Base-by-base conservation (phyloP, 2,329 filamentous ascomycete genomes). In the Cladosporium sp. region DNA sequence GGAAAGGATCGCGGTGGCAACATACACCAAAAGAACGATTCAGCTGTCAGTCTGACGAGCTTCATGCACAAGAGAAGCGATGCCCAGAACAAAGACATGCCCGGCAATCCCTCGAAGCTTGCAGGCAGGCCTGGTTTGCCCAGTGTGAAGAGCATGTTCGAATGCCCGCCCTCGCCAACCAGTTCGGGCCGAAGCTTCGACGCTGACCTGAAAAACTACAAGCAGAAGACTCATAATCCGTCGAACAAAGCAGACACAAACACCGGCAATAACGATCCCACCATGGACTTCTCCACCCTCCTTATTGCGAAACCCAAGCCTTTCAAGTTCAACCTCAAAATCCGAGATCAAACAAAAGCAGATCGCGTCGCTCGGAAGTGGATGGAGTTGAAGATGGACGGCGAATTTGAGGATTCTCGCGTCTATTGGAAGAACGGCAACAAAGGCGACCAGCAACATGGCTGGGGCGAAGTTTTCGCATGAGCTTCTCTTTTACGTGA, bases 271-370 rank as follows among this genome's bases (percentile, higher is more conserved):
- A 57, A 33, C n/a, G 80, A 81, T 58, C 79, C 80, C 0, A 81
- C 80, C 0, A 77, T 81, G 44, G 74, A 80, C 67, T 81, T 77
- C 69, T 77, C 78, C 14, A 80, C 77, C 14, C 70, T 82, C 12
- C 75, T 82, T 35, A 82, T 82, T 55, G 80, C 80, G 1, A 82
- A 82, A 66, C 80, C 80, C 1, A 69, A 78, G 18, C 80, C 80
- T 0, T 82, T 82, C 73, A 74, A 77, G 49, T 82, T 82, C 68
- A 64, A 76, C 12, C 72, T 82, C 28, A 71, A 64, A 53, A 74
- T 80, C 4, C 76, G 80, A 3, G 66, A 73, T 53, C 59, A 69
- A 18, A 67, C 68, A 5, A 75, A 79, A 8, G 77, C 74, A 1
- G 71, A 71, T 8, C 71, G 72, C 26, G 73, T 79, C 1, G 71